Base-by-base conservation (phyloP, 306 rosid genomes). In the Citrullus mucosospermus region DNA sequence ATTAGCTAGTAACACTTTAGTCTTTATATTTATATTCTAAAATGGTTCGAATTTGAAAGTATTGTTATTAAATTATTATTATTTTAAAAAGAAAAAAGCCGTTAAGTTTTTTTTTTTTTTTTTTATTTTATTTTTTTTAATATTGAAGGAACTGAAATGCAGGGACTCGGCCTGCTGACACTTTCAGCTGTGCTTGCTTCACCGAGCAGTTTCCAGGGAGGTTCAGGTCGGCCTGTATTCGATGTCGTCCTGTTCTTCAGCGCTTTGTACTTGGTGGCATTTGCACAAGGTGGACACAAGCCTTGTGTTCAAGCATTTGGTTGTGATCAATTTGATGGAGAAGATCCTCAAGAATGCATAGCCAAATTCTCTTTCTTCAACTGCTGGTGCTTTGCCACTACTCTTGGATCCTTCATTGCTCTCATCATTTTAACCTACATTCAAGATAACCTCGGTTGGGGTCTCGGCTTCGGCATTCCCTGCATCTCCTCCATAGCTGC, bases 301-400 rank as follows among this genome's bases (percentile, higher is more conserved):
- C 96, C 96, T 9, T 91, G 93, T 75, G 89, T 91, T 73, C 92
- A 88, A 81, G 96, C 93, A 41, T 91, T 91, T 41, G 96, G 93
- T 44, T 93, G 92, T 1, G 96, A 88, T 65, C 96, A 92, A 77
- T 92, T 90, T 54, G 96, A 92, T 55, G 89, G 82, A 10, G 28
- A 81, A n/a, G 83, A 92, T 73, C 87, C 88, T 6, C 61, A 84
- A 81, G 97, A 92, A 74, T 72, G 77, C 83, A 86, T 75, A 53
- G 95, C 88, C 25, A 87, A 90, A 86, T 80, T 92, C 88, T 85
- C 93, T 13, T 92, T 92, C 86, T 92, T 92, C 82, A 92, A 90
- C 63, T 92, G 96, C 96, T 90, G 97, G 93, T 86, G 80, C 87
- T 90, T 90, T 54, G 76, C 88, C 4, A 22, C 87, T 43, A 78